These are phyloP conservation scores for Aspergillus luchuensis DNA, from an alignment of 2,329 filamentous ascomycete genomes.

Conservation along the genomic window DNA sequence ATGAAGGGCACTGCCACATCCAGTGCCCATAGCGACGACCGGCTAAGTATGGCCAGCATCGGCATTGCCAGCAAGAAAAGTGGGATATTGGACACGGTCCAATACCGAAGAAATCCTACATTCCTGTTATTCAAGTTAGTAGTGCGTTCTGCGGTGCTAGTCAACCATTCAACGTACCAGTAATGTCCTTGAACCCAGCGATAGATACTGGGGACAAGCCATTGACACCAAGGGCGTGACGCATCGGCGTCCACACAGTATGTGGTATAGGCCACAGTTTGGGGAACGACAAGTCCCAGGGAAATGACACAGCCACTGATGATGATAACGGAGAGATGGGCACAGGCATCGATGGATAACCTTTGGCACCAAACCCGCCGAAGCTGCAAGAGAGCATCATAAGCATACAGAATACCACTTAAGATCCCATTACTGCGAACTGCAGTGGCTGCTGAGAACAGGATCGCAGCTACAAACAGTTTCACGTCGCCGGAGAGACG, in stretches of 20 bases:
- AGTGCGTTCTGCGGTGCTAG: background rate
- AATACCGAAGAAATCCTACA: slow-evolving; percentile 84
- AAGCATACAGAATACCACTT: slow-evolving; percentile 74
- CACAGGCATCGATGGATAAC: slow-evolving; percentile 43
- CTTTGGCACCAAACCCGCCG: slow-evolving; percentile 45
- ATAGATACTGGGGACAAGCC: slow-evolving; percentile 81
- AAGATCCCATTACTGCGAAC: slow-evolving; percentile 86
- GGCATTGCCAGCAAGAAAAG: slow-evolving; percentile 83
- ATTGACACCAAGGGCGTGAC: slow-evolving; percentile 72
- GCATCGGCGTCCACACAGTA: slow-evolving; percentile 59
- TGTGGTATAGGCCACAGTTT: slow-evolving; percentile 70
- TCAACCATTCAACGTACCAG: slow-evolving; percentile 63
- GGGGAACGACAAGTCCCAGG: slow-evolving; percentile 69
- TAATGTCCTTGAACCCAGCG: slow-evolving; percentile 85
- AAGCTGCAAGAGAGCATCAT: slow-evolving; percentile 55
- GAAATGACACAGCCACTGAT: slow-evolving; percentile 69
- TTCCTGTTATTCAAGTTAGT: slow-evolving; percentile 62
- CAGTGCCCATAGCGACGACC: slow-evolving; percentile 59
- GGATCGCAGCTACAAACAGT: slow-evolving; percentile 63
- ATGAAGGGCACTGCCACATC: slow-evolving; percentile 27
- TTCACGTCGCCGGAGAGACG: slow-evolving; percentile 46
- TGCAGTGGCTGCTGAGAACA: slow-evolving; percentile 71
- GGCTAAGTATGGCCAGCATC: slow-evolving; percentile 68
- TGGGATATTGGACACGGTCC: slow-evolving; percentile 82
- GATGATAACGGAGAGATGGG: slow-evolving; percentile 61